Percentiles rank a stretch among this genome's conserved stretches.
phyloP scores from a whole-genome alignment of 2,329 filamentous ascomycete genomes.

The Sphaerulina populicola region DNA sequence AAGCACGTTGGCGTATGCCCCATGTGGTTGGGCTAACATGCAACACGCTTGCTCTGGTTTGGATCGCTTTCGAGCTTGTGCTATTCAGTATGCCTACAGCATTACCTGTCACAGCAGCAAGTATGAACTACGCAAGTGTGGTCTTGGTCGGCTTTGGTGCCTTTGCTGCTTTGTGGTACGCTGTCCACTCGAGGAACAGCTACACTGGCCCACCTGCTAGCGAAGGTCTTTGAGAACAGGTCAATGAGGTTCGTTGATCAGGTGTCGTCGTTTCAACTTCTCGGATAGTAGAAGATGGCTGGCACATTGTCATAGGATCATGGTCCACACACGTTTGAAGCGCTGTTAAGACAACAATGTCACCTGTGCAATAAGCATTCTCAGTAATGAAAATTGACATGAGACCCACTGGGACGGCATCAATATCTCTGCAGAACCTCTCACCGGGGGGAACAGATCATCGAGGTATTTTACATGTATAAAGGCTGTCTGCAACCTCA shows the following conservation, averaged over 20 bases:
- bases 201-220: conserved; percentile 5
- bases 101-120: conserved; percentile 45
- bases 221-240: background rate
- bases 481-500: conserved; percentile 47
- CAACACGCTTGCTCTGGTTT: conserved; percentile 26
- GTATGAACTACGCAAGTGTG: conserved; percentile 51
- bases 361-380: too few species aligned
- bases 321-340: too few species aligned
- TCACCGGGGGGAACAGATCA: conserved; percentile 36
- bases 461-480: conserved; percentile 49
- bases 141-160: conserved; percentile 47
- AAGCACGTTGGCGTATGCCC: conserved; percentile 11
- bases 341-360: too few species aligned
- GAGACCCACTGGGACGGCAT: conserved; percentile 45
- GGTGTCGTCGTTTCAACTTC: background rate
- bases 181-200: conserved; percentile 2
- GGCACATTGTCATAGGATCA: too few species aligned
- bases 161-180: conserved; percentile 7
- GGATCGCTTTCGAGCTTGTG: conserved; percentile 28
- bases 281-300: background rate
- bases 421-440: conserved; percentile 39
- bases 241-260: background rate
- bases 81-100: conserved; percentile 49
- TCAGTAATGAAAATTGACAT: conserved; percentile 10
- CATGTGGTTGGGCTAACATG: conserved; percentile 31